These are phyloP conservation scores for Gloeostereum incarnatum DNA, from an alignment of 768 basidiomycete genomes.

Conservation along the genomic window DNA sequence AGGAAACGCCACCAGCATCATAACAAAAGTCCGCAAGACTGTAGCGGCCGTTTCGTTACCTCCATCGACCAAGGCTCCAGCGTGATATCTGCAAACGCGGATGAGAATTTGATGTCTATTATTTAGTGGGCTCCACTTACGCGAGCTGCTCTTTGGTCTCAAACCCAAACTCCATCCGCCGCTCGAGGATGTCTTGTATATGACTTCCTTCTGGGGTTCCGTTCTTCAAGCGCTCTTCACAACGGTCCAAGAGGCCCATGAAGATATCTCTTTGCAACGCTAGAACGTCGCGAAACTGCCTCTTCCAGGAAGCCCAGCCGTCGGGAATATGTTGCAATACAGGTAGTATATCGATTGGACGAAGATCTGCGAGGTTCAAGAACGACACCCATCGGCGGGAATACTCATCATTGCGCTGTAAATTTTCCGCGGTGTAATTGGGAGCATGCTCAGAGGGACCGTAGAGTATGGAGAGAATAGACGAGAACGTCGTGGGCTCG, in stretches of 20 bases:
- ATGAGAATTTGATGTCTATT: background rate
- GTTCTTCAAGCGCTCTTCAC: conserved; percentile 10
- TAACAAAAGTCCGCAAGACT: conserved; percentile 9
- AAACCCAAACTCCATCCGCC: background rate
- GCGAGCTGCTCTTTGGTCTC: background rate
- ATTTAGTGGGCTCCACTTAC: background rate
- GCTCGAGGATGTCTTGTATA: conserved; percentile 13
- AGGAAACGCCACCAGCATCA: conserved; percentile 16
- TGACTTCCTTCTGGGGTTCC: conserved; percentile 14
- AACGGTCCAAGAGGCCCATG: conserved; percentile 9
- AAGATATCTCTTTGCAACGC: background rate
- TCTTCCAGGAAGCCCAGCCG: conserved; percentile 11
- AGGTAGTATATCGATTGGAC: conserved; percentile 11
- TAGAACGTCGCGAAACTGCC: background rate
- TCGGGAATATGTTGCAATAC: conserved; percentile 10
- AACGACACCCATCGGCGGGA: too few relatives aligned
- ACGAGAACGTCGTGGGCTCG: too few relatives aligned
- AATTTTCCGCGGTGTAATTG: too few relatives aligned
- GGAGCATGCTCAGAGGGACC: too few relatives aligned
- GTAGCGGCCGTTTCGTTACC: conserved; percentile 17
- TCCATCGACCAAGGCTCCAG: conserved; percentile 14
- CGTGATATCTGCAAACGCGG: conserved; percentile 10
- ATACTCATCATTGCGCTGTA: too few relatives aligned
- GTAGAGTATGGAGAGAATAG: too few relatives aligned
- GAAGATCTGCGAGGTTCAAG: too few relatives aligned